These are phyloP conservation scores for Cyberlindnera maritima DNA, from an alignment of 805 yeast species.

Conservation along the genomic window DNA sequence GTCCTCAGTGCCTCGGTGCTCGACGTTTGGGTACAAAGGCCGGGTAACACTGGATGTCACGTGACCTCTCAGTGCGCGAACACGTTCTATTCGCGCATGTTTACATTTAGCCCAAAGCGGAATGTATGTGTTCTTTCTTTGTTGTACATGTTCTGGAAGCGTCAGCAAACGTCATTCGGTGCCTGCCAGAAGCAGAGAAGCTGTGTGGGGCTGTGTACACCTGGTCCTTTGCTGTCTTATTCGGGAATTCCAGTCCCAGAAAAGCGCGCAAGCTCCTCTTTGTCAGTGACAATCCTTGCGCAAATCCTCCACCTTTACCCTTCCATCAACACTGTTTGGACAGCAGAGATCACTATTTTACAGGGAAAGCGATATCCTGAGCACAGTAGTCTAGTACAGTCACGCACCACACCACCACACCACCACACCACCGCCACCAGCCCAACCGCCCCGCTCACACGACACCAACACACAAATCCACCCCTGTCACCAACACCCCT, in stretches of 20 bases:
- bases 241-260: not conserved
- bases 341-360: no score
- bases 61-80: not conserved
- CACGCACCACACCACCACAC: no score
- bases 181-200: not conserved
- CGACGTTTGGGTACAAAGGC: not conserved
- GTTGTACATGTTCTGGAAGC: not conserved
- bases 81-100: slow-evolving; percentile 3
- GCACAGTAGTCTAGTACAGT: no score
- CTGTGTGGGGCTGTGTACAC: not conserved
- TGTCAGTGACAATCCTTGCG: not conserved
- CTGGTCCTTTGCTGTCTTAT: not conserved
- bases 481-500: not conserved
- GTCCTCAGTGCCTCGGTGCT: not conserved
- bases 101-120: slow-evolving; percentile 10
- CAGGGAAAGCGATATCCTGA: no score
- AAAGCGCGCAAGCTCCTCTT: not conserved
- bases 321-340: not conserved
- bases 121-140: slow-evolving; percentile 1
- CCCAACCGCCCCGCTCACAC: not conserved
- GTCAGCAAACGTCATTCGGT: not conserved
- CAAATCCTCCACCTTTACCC: not conserved
- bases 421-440: no score
- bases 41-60: slow-evolving; percentile 2
- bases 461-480: not conserved